Evolutionary conservation across 441 rosid genomes (phyloP), one percentile per base, ranked within the genome.

Genomic region (Arabidopsis hybrid): DNA sequence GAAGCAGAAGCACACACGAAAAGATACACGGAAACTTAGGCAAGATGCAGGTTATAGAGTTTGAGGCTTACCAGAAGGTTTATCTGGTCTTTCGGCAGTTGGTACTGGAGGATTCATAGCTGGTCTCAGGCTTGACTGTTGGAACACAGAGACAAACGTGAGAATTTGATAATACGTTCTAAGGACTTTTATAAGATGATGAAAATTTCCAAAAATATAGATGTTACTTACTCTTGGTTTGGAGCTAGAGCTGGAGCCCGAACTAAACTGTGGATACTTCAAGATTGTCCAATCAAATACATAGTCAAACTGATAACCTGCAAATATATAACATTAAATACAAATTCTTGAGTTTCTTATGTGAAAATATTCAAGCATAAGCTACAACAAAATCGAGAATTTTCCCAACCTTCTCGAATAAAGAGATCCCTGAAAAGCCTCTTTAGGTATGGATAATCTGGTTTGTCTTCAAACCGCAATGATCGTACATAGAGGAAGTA

Each of bases 301-400:
- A 82, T 88, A 90, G 73, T 96, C 99, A 83, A 96, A 91, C 81
- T 93, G 98, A 85, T 93, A 93, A 65, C 98, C 99, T 96, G 87
- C 80, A 89, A 12, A 57, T 35, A 42, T 60, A 69, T 57, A 60
- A 56, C 16, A 75, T 46, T 8, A 5, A 47, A 16, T 59, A 16
- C 10, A 1, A 2, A 29, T 16, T 39, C 9, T 45, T 42, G 38
- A 18, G 1, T 9, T 32, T 40, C 32, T n/a, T 0, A 10, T 17
- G 47, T 26, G 16, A 47, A 57, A 4, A 47, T 55, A 7, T 56
- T 53, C 31, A 47, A 50, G 10, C 8, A 68, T 56, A 31, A 17
- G 52, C 58, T n/a, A 63, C 13, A 49, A 0, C 13, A 73, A 47
- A 40, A 13, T 5, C 12, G 5, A 57, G 47, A 52, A 17, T 57